A percentile compares a stretch with the other conserved stretches of the same genome.
Evolutionary conservation across 441 rosid genomes (phyloP).

Genomic region (Codiaeum variegatum): DNA sequence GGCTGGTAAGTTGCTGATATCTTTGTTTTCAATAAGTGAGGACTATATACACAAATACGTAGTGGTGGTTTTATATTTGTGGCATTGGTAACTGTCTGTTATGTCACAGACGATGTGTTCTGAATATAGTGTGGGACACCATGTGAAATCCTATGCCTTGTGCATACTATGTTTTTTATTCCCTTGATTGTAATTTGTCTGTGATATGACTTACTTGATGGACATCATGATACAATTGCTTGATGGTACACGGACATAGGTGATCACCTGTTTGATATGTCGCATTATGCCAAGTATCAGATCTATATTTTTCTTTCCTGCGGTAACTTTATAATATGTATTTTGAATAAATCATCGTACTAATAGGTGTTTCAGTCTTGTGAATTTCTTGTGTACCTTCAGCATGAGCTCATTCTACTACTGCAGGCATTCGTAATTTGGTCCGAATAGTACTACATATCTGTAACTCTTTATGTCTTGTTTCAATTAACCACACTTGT

Average conservation of each 20-base stretch:
- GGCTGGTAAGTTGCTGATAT: conserved; percentile 70
- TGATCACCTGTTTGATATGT: neutral
- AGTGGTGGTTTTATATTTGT: neutral
- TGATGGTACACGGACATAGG: neutral
- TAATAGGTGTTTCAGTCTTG: neutral
- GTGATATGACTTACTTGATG: neutral
- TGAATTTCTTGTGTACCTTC: conserved; percentile 7
- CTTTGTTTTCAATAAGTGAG: conserved; percentile 14
- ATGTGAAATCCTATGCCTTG: neutral
- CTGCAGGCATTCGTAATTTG: neutral
- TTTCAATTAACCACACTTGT: neutral
- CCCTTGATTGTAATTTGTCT: conserved; percentile 3
- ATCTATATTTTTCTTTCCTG: neutral
- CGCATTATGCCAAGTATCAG: neutral
- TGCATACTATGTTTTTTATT: neutral
- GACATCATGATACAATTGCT: neutral
- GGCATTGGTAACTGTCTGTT: conserved; percentile 2
- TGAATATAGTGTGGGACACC: neutral
- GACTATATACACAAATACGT: conserved; percentile 14
- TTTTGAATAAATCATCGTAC: neutral
- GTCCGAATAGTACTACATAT: neutral
- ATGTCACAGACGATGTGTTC: neutral
- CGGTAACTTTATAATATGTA: neutral
- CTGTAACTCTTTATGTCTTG: neutral
- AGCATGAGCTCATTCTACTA: neutral